Evolutionary conservation across 805 yeast species (phyloP).

Genomic region (Myxozyma udenii): DNA sequence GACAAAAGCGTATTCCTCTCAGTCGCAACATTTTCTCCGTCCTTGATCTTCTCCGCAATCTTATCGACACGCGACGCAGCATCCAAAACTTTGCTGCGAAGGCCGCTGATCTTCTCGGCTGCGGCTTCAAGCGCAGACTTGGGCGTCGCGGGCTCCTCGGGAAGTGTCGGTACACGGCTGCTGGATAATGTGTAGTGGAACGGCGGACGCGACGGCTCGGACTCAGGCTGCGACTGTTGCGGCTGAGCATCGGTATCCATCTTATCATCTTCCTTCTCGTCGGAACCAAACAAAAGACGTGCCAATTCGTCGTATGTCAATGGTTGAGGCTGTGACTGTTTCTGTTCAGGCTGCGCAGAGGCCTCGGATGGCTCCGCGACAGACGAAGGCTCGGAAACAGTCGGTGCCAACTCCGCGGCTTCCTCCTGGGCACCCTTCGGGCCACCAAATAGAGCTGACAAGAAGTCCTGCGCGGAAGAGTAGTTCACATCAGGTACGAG

Average conservation of each 20-base stretch:
- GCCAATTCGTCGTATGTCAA: conserved; percentile 9
- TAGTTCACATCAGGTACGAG: conserved; percentile 25
- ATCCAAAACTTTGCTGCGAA: conserved; percentile 2
- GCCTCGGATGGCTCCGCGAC: conserved; percentile 1
- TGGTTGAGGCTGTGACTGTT: background rate
- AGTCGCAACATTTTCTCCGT: background rate
- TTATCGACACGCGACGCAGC: conserved; percentile 12
- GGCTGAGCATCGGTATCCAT: background rate
- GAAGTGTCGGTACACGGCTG: background rate
- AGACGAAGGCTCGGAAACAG: background rate
- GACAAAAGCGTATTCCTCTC: conserved; percentile 9
- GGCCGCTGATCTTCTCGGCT: background rate
- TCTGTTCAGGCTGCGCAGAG: background rate
- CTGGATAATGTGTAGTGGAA: conserved; percentile 24
- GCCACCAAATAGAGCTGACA: conserved; percentile 22
- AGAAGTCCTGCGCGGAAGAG: conserved; percentile 23
- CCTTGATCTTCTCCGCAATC: background rate
- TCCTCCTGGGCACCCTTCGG: background rate
- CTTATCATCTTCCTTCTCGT: background rate
- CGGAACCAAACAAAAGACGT: conserved; percentile 10
- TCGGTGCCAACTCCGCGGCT: conserved; percentile 1
- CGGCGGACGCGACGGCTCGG: conserved; percentile 19
- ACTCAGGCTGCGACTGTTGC: conserved; percentile 2
- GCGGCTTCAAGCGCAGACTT: conserved; percentile 7
- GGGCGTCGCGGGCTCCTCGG: conserved; percentile 2